Conservation (phyloP, 2,329 filamentous ascomycete genomes). For the Fusarium floridanum region DNA sequence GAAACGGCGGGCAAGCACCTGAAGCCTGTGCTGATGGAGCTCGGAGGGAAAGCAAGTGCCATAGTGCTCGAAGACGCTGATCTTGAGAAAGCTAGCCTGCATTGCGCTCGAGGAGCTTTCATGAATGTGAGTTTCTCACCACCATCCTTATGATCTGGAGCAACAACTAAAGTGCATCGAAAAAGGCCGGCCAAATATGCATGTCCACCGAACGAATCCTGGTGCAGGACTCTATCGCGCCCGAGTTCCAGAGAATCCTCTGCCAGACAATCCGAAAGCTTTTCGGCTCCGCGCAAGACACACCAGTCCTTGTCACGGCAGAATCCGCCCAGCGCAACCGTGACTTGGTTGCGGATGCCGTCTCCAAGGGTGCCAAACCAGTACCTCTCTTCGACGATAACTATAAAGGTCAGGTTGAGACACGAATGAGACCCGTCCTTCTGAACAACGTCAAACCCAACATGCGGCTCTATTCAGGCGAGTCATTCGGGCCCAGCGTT, state of each 20-base stretch:
- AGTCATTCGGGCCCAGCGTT: constrained; percentile 29
- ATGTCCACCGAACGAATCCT: constrained; percentile 76
- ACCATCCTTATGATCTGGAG: not conserved
- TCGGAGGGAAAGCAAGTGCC: constrained; percentile 83
- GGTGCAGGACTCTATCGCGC: constrained; percentile 17
- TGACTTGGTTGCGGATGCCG: constrained; percentile 17
- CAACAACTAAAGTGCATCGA: not conserved
- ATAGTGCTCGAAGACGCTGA: constrained; percentile 86
- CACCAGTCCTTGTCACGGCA: constrained; percentile 13
- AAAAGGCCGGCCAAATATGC: constrained; percentile 77
- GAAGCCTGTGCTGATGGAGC: constrained; percentile 83
- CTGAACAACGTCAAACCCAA: constrained; percentile 1
- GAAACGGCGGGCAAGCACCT: constrained; percentile 76
- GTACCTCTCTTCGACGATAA: constrained; percentile 9
- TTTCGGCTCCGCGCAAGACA: constrained; percentile 8
- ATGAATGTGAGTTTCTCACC: constrained; percentile 18
- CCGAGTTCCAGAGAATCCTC: constrained; percentile 10
- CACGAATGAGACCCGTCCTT: constrained; percentile 15
- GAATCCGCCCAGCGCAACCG: constrained; percentile 14
- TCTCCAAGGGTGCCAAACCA: constrained; percentile 11
- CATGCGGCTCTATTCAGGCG: constrained; percentile 14
- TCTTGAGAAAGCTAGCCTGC: constrained; percentile 74
- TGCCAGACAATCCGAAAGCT: not conserved
- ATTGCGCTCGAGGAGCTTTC: constrained; percentile 59
- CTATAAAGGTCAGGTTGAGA: not conserved